A percentile compares a stretch with the other conserved stretches of the same genome.
Conservation (phyloP, 257 asterid species). For the Prunella vulgaris region DNA sequence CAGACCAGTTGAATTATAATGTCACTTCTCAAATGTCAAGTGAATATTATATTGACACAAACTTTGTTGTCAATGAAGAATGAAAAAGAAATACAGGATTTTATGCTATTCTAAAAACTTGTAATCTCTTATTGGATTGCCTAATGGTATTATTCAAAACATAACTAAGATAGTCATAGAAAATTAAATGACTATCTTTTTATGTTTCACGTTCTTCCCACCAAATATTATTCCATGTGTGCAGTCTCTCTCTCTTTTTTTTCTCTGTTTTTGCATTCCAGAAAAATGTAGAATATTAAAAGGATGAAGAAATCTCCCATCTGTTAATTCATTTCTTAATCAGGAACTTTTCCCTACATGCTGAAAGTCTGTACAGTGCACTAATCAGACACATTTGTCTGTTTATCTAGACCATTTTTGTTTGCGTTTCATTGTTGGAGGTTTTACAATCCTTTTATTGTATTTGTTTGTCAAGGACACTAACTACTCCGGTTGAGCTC, state of each 20-base stretch:
- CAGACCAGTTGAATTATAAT: background rate
- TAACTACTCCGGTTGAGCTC: constrained; percentile 54
- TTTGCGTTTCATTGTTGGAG: background rate
- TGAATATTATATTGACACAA: background rate
- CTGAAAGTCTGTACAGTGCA: background rate
- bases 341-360: background rate
- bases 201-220: background rate
- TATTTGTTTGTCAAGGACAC: constrained; percentile 37
- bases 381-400: background rate
- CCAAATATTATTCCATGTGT: background rate
- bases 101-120: background rate
- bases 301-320: background rate
- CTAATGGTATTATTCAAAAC: background rate
- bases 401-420: background rate
- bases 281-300: background rate
- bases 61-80: background rate
- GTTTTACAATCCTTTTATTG: constrained; percentile 8
- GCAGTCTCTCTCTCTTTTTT: too few species aligned
- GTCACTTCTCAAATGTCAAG: constrained; percentile 1
- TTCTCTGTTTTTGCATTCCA: constrained; percentile 9
- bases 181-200: background rate
- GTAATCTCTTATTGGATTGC: background rate
- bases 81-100: background rate
- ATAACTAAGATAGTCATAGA: background rate
- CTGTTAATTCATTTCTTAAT: background rate